These are phyloP conservation scores for Colletotrichum nymphaeae DNA, from an alignment of 2,329 filamentous ascomycete genomes.

Conservation along the genomic window DNA sequence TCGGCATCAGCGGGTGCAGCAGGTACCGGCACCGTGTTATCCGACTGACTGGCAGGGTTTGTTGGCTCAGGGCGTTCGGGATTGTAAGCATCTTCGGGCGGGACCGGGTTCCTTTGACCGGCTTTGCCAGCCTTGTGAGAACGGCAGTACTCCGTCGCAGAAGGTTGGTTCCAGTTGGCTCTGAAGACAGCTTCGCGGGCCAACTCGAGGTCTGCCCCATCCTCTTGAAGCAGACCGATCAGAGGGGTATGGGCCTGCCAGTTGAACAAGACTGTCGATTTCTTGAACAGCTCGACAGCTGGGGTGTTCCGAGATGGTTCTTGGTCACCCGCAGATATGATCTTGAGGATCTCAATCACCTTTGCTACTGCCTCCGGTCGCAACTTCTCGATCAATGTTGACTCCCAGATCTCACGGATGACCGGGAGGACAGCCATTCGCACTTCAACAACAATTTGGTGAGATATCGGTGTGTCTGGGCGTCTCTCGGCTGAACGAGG, in stretches of 20 bases:
- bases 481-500: conserved; percentile 54
- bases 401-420: conserved; percentile 85
- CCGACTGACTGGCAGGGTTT: conserved; percentile 38
- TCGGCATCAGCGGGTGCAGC: conserved; percentile 35
- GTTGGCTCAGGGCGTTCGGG: conserved; percentile 41
- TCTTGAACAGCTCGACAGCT: conserved; percentile 56
- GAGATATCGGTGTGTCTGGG: conserved; percentile 57
- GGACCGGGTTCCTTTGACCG: conserved; percentile 75
- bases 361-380: conserved; percentile 81
- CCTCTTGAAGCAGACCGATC: conserved; percentile 48
- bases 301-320: conserved; percentile 64
- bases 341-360: conserved; percentile 85
- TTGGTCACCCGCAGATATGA: conserved; percentile 80
- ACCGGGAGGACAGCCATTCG: conserved; percentile 83
- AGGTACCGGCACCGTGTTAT: conserved; percentile 30
- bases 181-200: conserved; percentile 85
- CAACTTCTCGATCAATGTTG: conserved; percentile 83
- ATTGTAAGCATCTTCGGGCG: conserved; percentile 64
- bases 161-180: conserved; percentile 73
- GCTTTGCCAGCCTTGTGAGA: conserved; percentile 68
- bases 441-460: conserved; percentile 88
- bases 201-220: conserved; percentile 69
- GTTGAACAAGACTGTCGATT: conserved; percentile 55
- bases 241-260: conserved; percentile 50
- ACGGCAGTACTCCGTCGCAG: conserved; percentile 80